Percentiles rank a stretch among this genome's conserved stretches.
These are phyloP conservation scores for Tolypocladium paradoxum DNA, from an alignment of 2,329 filamentous ascomycete species.

Conservation along the genomic window DNA sequence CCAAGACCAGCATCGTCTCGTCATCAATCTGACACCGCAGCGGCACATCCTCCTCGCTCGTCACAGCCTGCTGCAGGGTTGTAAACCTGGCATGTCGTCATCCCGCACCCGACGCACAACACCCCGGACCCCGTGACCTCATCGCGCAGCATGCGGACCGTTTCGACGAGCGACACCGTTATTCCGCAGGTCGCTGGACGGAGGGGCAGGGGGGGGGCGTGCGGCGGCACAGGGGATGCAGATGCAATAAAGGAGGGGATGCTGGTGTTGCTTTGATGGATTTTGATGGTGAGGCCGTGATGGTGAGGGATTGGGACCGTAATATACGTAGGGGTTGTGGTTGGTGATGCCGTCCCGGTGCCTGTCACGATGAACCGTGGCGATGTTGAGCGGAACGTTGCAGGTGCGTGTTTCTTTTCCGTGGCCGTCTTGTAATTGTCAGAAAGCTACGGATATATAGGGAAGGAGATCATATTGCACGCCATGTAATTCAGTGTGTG, in stretches of 20 bases:
- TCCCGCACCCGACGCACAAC: background rate
- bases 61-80: background rate
- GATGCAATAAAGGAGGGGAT: background rate
- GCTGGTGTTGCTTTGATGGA: background rate
- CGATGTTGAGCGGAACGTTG: no score
- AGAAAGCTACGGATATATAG: no score
- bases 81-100: background rate
- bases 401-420: no score
- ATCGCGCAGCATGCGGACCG: slow-evolving; percentile 10
- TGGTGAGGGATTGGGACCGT: background rate
- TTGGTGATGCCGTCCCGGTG: no score
- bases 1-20: background rate
- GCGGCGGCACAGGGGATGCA: background rate
- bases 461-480: no score
- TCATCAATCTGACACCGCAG: background rate
- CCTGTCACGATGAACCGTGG: no score
- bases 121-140: slow-evolving; percentile 13
- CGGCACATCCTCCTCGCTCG: no score
- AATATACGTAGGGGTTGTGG: background rate
- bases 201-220: background rate
- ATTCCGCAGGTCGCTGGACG: background rate
- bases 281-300: background rate
- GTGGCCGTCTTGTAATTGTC: no score
- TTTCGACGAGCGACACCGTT: background rate
- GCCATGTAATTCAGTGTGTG: no score